These are phyloP conservation scores for Gliomastix tumulicola DNA, from an alignment of 2,329 filamentous ascomycete species.

Conservation along the genomic window DNA sequence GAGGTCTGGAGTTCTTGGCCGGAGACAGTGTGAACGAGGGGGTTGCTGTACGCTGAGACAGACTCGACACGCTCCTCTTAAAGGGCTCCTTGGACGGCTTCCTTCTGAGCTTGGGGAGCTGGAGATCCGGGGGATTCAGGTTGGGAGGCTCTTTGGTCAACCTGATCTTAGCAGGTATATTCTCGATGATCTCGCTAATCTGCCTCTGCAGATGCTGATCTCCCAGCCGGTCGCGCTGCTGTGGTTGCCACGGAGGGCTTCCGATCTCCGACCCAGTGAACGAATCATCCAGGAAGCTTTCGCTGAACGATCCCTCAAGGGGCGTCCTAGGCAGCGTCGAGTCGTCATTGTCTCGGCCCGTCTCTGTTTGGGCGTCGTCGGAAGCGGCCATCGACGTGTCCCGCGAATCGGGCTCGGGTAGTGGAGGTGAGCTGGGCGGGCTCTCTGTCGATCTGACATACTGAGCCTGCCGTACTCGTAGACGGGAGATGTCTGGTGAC, in stretches of 20 bases:
- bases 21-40: slow-evolving; percentile 66
- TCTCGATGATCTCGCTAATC: slow-evolving; percentile 71
- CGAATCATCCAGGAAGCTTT: slow-evolving; percentile 36
- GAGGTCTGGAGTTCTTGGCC: slow-evolving; percentile 42
- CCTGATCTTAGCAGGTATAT: slow-evolving; percentile 72
- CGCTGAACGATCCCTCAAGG: slow-evolving; percentile 33
- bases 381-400: slow-evolving; percentile 31
- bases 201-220: slow-evolving; percentile 72
- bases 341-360: slow-evolving; percentile 29
- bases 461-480: slow-evolving; percentile 19
- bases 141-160: slow-evolving; percentile 53
- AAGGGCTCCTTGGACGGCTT: slow-evolving; percentile 34
- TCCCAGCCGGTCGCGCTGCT: slow-evolving; percentile 27
- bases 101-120: slow-evolving; percentile 38
- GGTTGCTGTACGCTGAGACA: slow-evolving; percentile 47
- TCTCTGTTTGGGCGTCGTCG: slow-evolving; percentile 26
- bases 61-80: slow-evolving; percentile 41
- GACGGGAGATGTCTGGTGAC: slow-evolving; percentile 26
- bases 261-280: slow-evolving; percentile 20
- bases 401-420: slow-evolving; percentile 9
- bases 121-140: slow-evolving; percentile 52
- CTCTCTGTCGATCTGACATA: slow-evolving; percentile 29
- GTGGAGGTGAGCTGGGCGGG: slow-evolving; percentile 41
- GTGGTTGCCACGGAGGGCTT: slow-evolving; percentile 10
- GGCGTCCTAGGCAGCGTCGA: slow-evolving; percentile 29